A percentile compares a stretch with the other conserved stretches of the same genome.
These are phyloP conservation scores for Martiniozyma asiatica DNA, from an alignment of 1,139 yeast genomes.

Conservation along the genomic window DNA sequence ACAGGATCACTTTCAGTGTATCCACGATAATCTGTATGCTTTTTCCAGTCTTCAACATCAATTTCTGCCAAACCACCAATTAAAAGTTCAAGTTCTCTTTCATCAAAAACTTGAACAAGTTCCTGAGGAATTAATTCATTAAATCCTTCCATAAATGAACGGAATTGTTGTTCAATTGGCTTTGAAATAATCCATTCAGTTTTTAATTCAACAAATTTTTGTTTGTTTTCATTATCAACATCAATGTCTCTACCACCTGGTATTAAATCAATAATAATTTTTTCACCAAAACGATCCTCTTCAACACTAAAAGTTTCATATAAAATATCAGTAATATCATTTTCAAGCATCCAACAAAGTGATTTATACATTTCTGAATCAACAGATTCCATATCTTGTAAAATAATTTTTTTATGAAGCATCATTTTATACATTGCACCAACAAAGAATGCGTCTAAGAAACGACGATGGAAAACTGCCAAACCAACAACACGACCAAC, in stretches of 20 bases:
- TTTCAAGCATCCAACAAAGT: slow-evolving; percentile 89
- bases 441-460: slow-evolving; percentile 94
- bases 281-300: slow-evolving; percentile 93
- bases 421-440: slow-evolving; percentile 98
- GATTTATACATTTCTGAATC: slow-evolving; percentile 95
- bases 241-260: slow-evolving; percentile 80
- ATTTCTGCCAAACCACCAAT: slow-evolving; percentile 98
- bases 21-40: slow-evolving; percentile 96
- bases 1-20: slow-evolving; percentile 94
- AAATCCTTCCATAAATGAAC: slow-evolving; percentile 93
- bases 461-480: slow-evolving; percentile 96
- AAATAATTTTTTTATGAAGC: slow-evolving; percentile 84
- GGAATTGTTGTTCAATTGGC: slow-evolving; percentile 91
- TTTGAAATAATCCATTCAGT: slow-evolving; percentile 93
- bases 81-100: slow-evolving; percentile 87
- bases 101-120: slow-evolving; percentile 90
- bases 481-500: slow-evolving; percentile 97
- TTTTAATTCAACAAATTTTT: slow-evolving; percentile 86
- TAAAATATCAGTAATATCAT: slow-evolving; percentile 76
- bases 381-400: slow-evolving; percentile 98
- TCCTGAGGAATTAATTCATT: slow-evolving; percentile 96
- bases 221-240: slow-evolving; percentile 89
- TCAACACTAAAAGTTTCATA: slow-evolving; percentile 90
- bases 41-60: slow-evolving; percentile 97
- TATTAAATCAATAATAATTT: slow-evolving; percentile 80